Conservation (phyloP, 441 rosid genomes). For the Brassica balearica region DNA sequence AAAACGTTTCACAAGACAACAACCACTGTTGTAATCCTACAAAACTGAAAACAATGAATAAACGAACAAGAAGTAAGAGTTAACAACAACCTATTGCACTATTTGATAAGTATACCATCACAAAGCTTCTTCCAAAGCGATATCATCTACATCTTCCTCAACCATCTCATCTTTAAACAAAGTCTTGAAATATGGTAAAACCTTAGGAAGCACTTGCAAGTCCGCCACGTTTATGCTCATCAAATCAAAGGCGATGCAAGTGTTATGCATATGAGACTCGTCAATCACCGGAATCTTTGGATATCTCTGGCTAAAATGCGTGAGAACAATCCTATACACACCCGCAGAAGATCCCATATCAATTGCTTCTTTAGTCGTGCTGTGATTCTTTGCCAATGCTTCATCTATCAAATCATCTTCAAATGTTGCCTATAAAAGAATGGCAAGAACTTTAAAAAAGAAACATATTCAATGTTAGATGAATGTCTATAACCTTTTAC, state of each 20-base stretch:
- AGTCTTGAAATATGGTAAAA: slow-evolving; percentile 81
- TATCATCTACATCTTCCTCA: slow-evolving; percentile 67
- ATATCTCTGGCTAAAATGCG: slow-evolving; percentile 98
- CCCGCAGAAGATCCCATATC: slow-evolving; percentile 71
- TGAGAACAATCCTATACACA: slow-evolving; percentile 78
- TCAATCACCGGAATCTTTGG: slow-evolving; percentile 88
- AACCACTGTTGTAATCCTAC: slow-evolving; percentile 32
- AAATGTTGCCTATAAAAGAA: slow-evolving; percentile 75
- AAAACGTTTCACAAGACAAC: background rate
- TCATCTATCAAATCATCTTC: slow-evolving; percentile 91
- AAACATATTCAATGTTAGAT: too few species aligned
- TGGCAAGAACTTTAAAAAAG: background rate
- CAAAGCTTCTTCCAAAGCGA: slow-evolving; percentile 40
- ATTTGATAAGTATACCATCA: slow-evolving; percentile 14
- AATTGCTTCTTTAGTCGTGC: slow-evolving; percentile 95
- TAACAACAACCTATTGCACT: slow-evolving; percentile 8
- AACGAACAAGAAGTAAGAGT: slow-evolving; percentile 9
- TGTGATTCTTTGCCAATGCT: slow-evolving; percentile 88
- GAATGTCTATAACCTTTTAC: slow-evolving; percentile 43
- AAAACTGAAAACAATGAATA: background rate
- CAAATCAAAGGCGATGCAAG: slow-evolving; percentile 94
- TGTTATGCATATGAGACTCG: slow-evolving; percentile 80
- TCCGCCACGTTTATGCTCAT: slow-evolving; percentile 94
- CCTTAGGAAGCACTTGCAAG: slow-evolving; percentile 74
- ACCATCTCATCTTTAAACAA: slow-evolving; percentile 75